These are phyloP conservation scores for Turnera subulata DNA, from an alignment of 345 rosid genomes.

Conservation along the genomic window DNA sequence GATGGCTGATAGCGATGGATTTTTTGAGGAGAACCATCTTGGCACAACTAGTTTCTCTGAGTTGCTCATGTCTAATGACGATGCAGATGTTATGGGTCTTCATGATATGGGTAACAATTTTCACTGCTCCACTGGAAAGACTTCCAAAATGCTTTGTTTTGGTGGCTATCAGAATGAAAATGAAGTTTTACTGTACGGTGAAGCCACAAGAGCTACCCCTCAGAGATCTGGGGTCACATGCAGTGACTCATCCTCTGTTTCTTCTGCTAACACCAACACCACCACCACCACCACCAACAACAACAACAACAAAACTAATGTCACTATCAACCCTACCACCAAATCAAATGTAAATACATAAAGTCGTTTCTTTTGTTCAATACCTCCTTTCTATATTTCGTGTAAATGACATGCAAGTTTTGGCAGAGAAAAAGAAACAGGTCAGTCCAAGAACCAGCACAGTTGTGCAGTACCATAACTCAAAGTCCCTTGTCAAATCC, in stretches of 20 bases:
- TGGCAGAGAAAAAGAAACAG: conserved; percentile 55
- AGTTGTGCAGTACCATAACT: conserved; percentile 3
- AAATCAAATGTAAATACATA: conserved; percentile 30
- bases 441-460: conserved; percentile 17
- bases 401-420: background rate
- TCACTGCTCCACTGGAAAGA: conserved; percentile 25
- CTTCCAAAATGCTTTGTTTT: conserved; percentile 76
- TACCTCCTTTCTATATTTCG: background rate
- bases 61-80: conserved; percentile 43
- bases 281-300: background rate
- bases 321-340: conserved; percentile 4
- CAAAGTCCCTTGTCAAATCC: conserved; percentile 19
- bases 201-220: conserved; percentile 17
- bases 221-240: conserved; percentile 39
- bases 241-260: conserved; percentile 41
- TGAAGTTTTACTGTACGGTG: conserved; percentile 18
- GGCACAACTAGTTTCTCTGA: conserved; percentile 52
- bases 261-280: conserved; percentile 26
- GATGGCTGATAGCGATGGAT: conserved; percentile 45
- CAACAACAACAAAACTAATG: background rate
- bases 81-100: conserved; percentile 24
- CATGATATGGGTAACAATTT: conserved; percentile 15
- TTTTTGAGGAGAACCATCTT: conserved; percentile 29
- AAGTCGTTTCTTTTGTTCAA: background rate
- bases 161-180: conserved; percentile 38